Conservation (phyloP, 257 asterid species). For the Knoxia roxburghii region DNA sequence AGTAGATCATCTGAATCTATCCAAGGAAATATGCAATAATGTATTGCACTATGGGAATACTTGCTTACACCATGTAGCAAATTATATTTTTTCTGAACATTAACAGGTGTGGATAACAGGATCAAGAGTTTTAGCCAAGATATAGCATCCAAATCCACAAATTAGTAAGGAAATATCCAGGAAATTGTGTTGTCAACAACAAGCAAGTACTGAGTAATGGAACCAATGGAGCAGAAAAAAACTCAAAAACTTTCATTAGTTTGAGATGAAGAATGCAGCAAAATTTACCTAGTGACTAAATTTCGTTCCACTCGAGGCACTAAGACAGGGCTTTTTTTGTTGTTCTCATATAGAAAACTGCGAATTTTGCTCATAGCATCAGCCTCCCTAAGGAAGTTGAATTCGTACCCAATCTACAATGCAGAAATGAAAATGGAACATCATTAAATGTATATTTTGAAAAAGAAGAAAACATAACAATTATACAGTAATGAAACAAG, state of each 20-base stretch:
- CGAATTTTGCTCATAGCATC: constrained; percentile 89
- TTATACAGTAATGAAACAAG: too few species aligned
- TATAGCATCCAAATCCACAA: not conserved
- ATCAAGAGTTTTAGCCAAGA: not conserved
- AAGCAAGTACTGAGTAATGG: not conserved
- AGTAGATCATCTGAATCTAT: not conserved
- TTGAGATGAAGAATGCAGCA: constrained; percentile 7
- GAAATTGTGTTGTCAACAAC: not conserved
- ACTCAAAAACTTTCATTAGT: not conserved
- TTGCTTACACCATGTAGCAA: not conserved
- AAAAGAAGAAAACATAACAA: not conserved
- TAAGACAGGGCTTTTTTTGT: constrained; percentile 67
- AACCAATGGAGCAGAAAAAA: not conserved
- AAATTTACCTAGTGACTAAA: constrained; percentile 63
- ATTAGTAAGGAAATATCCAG: not conserved
- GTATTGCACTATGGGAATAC: not conserved
- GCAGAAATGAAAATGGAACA: constrained; percentile 18
- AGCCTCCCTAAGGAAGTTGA: constrained; percentile 88
- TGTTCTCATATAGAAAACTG: constrained; percentile 53
- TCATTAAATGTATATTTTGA: constrained; percentile 1
- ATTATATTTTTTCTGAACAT: not conserved
- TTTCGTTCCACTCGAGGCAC: constrained; percentile 66
- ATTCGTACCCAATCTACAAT: constrained; percentile 84
- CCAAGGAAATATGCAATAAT: not conserved
- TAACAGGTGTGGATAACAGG: not conserved